phyloP scores from a whole-genome alignment of 352 stramenopile species.

The Phytophthora sp. region DNA sequence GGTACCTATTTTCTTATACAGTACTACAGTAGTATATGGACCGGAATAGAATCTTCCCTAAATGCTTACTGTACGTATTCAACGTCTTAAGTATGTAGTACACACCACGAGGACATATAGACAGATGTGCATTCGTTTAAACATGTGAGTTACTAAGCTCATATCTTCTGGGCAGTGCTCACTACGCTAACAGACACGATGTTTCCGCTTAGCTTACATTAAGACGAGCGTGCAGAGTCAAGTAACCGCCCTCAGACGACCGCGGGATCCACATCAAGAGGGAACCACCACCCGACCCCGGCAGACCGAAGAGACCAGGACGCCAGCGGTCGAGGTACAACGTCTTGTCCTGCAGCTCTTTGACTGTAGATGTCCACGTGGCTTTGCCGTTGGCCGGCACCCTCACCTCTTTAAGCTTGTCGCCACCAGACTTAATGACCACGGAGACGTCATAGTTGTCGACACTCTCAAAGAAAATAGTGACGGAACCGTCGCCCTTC shows the following conservation, averaged over 20 bases:
- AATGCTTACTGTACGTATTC: no score
- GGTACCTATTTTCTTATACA: no score
- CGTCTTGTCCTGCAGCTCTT: slow-evolving; percentile 36
- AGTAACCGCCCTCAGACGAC: slow-evolving; percentile 34
- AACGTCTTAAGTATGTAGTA: no score
- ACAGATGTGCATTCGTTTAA: slow-evolving; percentile 40
- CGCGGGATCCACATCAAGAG: slow-evolving; percentile 18
- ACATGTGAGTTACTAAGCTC: slow-evolving; percentile 18
- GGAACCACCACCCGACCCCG: slow-evolving; percentile 10
- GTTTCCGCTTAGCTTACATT: slow-evolving; percentile 38
- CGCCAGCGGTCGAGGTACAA: slow-evolving; percentile 32
- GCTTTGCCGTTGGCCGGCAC: slow-evolving; percentile 24
- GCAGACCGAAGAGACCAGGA: slow-evolving; percentile 8
- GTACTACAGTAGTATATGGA: no score
- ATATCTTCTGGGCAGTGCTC: slow-evolving; percentile 29
- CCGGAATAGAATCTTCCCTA: no score
- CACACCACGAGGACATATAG: no score
- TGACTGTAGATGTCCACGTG: slow-evolving; percentile 30
- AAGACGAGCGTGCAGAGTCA: slow-evolving; percentile 33
- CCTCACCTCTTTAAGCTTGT: slow-evolving; percentile 27
- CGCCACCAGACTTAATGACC: slow-evolving; percentile 37
- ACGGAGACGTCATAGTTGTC: slow-evolving; percentile 29
- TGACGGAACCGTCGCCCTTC: slow-evolving; percentile 38
- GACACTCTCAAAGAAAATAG: slow-evolving; percentile 32
- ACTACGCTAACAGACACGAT: slow-evolving; percentile 30